Conservation (phyloP, 768 basidiomycete genomes). For the Pseudohyphozyma bogoriensis region DNA sequence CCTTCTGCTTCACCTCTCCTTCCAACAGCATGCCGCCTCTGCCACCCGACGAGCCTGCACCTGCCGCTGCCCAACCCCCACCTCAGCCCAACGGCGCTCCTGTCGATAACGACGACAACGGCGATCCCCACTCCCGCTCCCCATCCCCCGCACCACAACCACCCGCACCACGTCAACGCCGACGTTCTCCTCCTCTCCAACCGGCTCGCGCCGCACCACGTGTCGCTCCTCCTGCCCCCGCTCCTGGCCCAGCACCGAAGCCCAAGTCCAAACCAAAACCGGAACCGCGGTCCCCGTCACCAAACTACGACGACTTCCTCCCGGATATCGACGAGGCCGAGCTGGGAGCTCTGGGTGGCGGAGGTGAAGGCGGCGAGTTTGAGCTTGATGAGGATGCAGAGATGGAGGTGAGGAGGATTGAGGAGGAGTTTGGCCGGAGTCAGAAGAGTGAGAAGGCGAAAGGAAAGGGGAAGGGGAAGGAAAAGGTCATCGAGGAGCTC, state of each 20-base stretch:
- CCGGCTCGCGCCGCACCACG: no score
- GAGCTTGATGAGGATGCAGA: no score
- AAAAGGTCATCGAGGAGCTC: no score
- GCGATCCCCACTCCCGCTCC: not conserved
- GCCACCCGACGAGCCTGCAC: not conserved
- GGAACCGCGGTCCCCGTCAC: not conserved
- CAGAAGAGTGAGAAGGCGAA: no score
- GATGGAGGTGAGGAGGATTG: no score
- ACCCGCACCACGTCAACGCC: not conserved
- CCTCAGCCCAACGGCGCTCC: not conserved
- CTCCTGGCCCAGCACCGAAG: not conserved
- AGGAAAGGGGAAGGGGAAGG: no score
- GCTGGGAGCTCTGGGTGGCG: no score
- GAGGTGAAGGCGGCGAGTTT: no score
- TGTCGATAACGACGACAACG: not conserved
- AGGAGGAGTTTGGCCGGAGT: no score
- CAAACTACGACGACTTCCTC: no score
- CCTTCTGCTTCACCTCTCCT: no score
- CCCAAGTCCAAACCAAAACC: not conserved
- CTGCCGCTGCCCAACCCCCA: not conserved
- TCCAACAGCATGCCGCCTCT: not conserved
- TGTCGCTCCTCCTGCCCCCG: not conserved
- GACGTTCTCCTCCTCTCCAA: not conserved
- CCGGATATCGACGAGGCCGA: no score
- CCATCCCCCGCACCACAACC: not conserved